Base-by-base conservation (phyloP, 2,329 filamentous ascomycete species). In the Teratosphaeria nubilosa region DNA sequence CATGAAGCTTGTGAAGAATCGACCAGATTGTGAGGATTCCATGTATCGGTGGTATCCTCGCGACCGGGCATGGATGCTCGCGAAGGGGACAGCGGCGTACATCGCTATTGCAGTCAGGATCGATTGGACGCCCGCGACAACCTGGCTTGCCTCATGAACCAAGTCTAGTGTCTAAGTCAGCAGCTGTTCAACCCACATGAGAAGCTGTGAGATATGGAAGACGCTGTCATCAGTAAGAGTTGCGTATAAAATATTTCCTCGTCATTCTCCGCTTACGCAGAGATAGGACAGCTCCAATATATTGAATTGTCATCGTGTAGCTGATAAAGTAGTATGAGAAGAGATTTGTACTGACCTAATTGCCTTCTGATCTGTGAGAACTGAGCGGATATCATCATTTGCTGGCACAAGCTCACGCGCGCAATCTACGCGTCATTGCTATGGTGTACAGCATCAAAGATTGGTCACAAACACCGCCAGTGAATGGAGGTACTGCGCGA, bases 201-300 rank as follows among this genome's bases (percentile, higher is more conserved):
- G 41, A 48, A 10, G 20, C 41, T n/a, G 16, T 20, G 9, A 5
- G 6, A 7, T 6, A 5, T 20, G 20, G 41, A 10, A 48, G 9
- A 10, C 9, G 41, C 6, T 20, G 7, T 20, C 5, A 48, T 48
- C 41, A 48, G 41, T 48, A 56, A 59, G n/a, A 55, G 14, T 63
- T 65, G 66, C 65, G 65, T 66, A 66, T 66, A 62, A 30, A 30
- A 45, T 53, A n/a, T 22, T 56, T 59, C 54, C 16, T 68, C 66
- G 61, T 65, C 66, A 68, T 25, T 58, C 31, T 45, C 53, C 57
- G 41, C 24, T 58, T 50, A 22, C 32, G 41, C 53, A 41, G 37
- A 50, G 27, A 41, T 67, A 65, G 63, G 66, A 69, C 66, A 69
- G 66, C 66, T 69, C 66, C 66, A 69, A 69, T 69, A 69, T 62